Base-by-base conservation (phyloP, 805 yeast genomes). In the Sugiyamaella smithiae region DNA sequence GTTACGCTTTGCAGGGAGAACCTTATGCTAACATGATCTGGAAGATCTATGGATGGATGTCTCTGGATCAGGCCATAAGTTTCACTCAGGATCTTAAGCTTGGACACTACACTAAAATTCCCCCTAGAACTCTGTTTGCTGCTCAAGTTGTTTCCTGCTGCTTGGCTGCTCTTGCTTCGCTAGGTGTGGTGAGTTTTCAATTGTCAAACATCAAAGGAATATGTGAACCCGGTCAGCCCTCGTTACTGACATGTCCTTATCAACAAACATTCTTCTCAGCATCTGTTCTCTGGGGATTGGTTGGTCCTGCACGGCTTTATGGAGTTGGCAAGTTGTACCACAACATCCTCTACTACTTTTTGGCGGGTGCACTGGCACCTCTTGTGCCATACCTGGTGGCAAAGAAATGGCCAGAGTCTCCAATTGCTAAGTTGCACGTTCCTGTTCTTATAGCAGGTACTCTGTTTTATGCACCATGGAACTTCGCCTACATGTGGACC, bases 1-100 rank as follows among this genome's bases (percentile, higher is more conserved):
- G 88, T 2, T 81, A 80, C 59, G 76, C 82, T 45, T 68, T 81
- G 16, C 88, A 87, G 2, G 86, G 82, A 1, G 70, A 72, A 68
- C 81, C 80, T 22, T 60, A 68, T 35, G 83, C 83, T 2, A 62
- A 78, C 46, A 76, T 75, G 71, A 28, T 42, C 37, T 16, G 25
- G 35, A 42, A 42, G 25, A 32, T 23, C 24, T 29, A 58, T 12
- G 45, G 36, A 16, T 16, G 14, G 32, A 29, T 11, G 20, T 14
- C 17, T 47, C 82, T 79, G 59, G 75, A 76, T 25, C 86, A 60
- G 26, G 59, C 64, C 16, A 26, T 51, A 44, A 70, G 71, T 56
- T 81, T 73, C 61, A 69, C 77, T 36, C 64, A 73, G 3, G 84
- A 81, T 59, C 77, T 75, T 67, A 83, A 83, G 54, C 62, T 78